Evolutionary conservation across 352 stramenopile species (phyloP).

Genomic region (Phytophthora niederhauseri): DNA sequence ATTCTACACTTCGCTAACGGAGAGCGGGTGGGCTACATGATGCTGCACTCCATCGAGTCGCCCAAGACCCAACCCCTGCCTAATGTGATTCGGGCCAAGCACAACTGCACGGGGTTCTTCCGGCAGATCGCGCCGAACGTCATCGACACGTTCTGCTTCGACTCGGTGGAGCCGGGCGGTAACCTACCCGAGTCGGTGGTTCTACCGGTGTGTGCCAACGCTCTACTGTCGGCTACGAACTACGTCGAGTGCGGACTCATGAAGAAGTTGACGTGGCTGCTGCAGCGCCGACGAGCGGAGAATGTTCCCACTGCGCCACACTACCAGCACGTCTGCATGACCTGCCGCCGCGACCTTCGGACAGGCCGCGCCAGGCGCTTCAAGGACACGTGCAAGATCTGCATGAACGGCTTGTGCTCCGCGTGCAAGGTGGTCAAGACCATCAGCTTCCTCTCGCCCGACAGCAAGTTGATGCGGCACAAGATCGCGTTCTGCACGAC

Average conservation of each 20-base stretch:
- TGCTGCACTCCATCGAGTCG: slow-evolving; percentile 59
- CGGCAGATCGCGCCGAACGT: slow-evolving; percentile 32
- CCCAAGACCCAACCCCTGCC: slow-evolving; percentile 28
- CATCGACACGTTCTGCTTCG: slow-evolving; percentile 49
- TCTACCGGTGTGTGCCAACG: slow-evolving; percentile 31
- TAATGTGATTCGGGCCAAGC: slow-evolving; percentile 41
- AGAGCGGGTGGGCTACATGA: slow-evolving; percentile 58
- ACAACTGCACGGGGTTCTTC: slow-evolving; percentile 53
- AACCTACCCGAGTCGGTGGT: slow-evolving; percentile 32
- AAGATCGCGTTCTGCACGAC: slow-evolving; percentile 46
- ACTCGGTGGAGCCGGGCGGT: slow-evolving; percentile 32
- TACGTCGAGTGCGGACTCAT: slow-evolving; percentile 45
- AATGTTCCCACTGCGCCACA: slow-evolving; percentile 12
- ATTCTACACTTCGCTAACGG: slow-evolving; percentile 45
- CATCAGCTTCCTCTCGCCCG: slow-evolving; percentile 40
- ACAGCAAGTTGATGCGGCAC: slow-evolving; percentile 32
- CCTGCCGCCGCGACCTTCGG: slow-evolving; percentile 25
- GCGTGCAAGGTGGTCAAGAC: slow-evolving; percentile 38
- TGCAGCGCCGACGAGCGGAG: slow-evolving; percentile 32
- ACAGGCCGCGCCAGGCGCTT: not conserved
- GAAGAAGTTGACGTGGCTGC: slow-evolving; percentile 45
- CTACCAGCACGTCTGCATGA: slow-evolving; percentile 29
- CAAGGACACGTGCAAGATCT: slow-evolving; percentile 42
- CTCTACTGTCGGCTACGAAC: slow-evolving; percentile 39
- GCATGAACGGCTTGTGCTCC: slow-evolving; percentile 33